Conservation (phyloP, 805 yeast species). For the Kodamaea hsintzibuensis region DNA sequence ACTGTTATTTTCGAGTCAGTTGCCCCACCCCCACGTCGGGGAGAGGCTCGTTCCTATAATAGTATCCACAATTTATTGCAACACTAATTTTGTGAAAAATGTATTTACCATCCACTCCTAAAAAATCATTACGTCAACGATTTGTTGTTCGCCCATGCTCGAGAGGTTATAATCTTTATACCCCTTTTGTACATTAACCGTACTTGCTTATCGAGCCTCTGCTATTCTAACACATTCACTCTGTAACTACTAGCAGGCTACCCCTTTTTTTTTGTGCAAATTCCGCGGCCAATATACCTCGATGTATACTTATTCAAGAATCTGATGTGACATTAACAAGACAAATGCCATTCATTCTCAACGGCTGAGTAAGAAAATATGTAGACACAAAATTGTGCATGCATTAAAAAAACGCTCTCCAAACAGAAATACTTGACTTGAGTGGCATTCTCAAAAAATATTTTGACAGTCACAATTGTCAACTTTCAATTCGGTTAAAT, state of each 20-base stretch:
- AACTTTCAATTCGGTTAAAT: not conserved
- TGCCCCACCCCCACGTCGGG: not conserved
- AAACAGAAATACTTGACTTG: not conserved
- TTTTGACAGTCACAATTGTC: conserved; percentile 1
- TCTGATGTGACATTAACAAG: not conserved
- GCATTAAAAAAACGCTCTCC: conserved; percentile 1
- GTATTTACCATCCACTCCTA: not conserved
- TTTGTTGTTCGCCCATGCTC: not conserved
- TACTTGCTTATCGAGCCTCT: not conserved
- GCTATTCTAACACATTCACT: no score
- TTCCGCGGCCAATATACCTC: not conserved
- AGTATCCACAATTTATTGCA: not conserved
- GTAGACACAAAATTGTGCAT: not conserved
- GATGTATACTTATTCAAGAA: not conserved
- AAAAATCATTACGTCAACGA: not conserved
- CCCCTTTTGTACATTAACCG: not conserved
- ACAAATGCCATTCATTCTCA: not conserved
- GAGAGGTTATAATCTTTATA: not conserved
- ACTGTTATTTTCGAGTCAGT: not conserved
- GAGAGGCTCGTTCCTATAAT: not conserved
- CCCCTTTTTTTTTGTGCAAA: not conserved
- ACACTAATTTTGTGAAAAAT: not conserved
- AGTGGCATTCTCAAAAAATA: not conserved
- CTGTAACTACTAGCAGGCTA: no score
- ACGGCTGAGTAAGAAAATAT: not conserved